A percentile compares a stretch with the other conserved stretches of the same genome.
Conservation (phyloP, 768 basidiomycete species). For the Botryobasidium botryosum region DNA sequence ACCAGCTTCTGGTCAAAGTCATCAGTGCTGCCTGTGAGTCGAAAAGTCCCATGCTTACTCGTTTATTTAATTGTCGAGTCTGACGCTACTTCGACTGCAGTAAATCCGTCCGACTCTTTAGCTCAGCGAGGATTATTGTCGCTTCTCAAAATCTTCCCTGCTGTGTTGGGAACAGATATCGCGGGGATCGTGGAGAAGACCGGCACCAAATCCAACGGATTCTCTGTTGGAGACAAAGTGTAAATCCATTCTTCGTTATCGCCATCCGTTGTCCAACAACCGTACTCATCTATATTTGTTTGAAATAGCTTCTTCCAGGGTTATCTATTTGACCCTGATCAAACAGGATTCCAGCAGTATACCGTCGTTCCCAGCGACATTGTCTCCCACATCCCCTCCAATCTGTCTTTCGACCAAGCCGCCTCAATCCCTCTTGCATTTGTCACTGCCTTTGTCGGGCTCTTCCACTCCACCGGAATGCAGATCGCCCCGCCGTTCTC, state of each 20-base stretch:
- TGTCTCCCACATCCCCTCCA: conserved; percentile 1
- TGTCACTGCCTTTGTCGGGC: conserved; percentile 1
- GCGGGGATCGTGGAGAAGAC: background rate
- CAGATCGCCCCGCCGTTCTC: background rate
- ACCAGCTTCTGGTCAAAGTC: no score
- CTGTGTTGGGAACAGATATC: background rate
- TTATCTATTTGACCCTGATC: background rate
- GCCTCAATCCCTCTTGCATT: background rate
- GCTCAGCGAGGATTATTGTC: no score
- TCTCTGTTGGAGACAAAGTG: background rate
- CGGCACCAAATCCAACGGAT: background rate
- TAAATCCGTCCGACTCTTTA: background rate
- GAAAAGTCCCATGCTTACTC: no score
- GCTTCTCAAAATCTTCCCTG: no score
- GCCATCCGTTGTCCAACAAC: background rate
- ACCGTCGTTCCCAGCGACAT: background rate
- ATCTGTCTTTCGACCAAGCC: background rate
- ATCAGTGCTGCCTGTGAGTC: no score
- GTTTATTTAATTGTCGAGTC: no score
- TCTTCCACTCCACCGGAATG: conserved; percentile 6
- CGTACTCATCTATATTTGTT: background rate
- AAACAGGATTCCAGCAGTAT: background rate
- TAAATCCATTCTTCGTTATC: no score
- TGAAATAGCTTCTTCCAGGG: background rate
- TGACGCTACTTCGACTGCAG: no score